Evolutionary conservation across 2,329 filamentous ascomycete genomes (phyloP), one percentile per base, ranked within the genome.

Genomic region (Alternaria sp.): DNA sequence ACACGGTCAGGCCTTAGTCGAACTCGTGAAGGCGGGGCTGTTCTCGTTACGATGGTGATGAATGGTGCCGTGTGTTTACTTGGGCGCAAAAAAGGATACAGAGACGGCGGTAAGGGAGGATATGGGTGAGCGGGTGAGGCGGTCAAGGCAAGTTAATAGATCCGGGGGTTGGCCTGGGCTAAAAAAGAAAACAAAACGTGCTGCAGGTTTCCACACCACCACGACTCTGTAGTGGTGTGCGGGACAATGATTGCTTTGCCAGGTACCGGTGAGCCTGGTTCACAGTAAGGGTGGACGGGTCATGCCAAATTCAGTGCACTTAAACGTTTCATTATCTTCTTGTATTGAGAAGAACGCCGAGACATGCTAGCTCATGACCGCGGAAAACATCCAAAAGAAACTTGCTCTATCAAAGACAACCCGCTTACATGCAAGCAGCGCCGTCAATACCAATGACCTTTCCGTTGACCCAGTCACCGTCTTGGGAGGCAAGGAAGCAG

Each of bases 401-500:
- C 41, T 40, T 54, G 24, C 50, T 54, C 34, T 45, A 53, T 39
- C 49, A 29, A 37, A 48, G 29, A 31, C 17, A 31, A 37, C 29
- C 51, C 24, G 39, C 49, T 75, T 78, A 79, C 77, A 79, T 79
- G 73, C 76, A 78, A 59, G 77, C 77, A 68, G 76, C 77, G 39
- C 77, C 77, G 51, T 79, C 77, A 54, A 82, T 81, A 61, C 81
- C 81, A 63, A 83, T 81, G 71, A 84, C 80, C 78, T 84, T 84
- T 72, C 82, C 82, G 72, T 83, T 84, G 60, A 84, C 78, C 83
- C 72, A 83, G 71, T 88, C 80, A 74, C 85, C 74, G 76, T 87
- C 77, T 80, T 88, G 78, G 74, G 84, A 76, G 68, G 86, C 73
- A 76, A 88, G 67, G 82, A 85, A 80, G 79, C 84, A 86, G 56